Evolutionary conservation across 116 monocot species (phyloP).

Genomic region (Iris pallida): DNA sequence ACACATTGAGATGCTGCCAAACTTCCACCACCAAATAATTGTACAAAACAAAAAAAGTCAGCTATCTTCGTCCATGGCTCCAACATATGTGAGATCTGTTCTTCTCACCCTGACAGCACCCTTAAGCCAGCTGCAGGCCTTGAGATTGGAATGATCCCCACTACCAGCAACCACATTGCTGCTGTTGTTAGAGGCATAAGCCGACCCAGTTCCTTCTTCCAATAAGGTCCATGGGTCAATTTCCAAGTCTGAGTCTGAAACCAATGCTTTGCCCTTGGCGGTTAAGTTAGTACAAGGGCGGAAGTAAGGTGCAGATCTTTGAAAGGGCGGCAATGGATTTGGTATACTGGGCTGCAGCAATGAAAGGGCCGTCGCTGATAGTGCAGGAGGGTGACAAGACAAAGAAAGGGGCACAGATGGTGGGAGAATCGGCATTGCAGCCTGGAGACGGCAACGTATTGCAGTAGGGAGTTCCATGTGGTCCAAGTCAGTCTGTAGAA

Average conservation of each 20-base stretch:
- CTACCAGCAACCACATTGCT: constrained; percentile 25
- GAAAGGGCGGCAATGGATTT: constrained; percentile 17
- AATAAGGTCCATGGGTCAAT: constrained; percentile 93
- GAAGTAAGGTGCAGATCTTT: constrained; percentile 12
- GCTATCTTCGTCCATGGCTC: constrained; percentile 79
- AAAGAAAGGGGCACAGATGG: constrained; percentile 28
- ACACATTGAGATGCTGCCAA: constrained; percentile 4
- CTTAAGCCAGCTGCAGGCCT: constrained; percentile 93
- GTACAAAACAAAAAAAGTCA: constrained; percentile 43
- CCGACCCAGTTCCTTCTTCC: constrained; percentile 78
- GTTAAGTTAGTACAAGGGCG: constrained; percentile 33
- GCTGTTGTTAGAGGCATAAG: constrained; percentile 26
- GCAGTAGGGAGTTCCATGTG: constrained; percentile 69
- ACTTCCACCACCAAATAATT: constrained; percentile 6
- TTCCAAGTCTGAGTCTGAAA: constrained; percentile 51
- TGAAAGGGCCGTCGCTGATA: constrained; percentile 24
- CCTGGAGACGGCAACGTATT: constrained; percentile 71
- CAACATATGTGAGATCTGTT: constrained; percentile 90
- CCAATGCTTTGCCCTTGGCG: constrained; percentile 35
- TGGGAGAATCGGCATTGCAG: constrained; percentile 80
- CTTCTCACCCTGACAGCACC: constrained; percentile 91
- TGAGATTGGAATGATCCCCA: constrained; percentile 78
- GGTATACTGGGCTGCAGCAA: constrained; percentile 26
- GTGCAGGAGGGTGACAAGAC: constrained; percentile 59
- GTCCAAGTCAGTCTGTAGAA: constrained; percentile 72